Conservation (phyloP, 2,329 filamentous ascomycete genomes). For the Coniella lustricola region DNA sequence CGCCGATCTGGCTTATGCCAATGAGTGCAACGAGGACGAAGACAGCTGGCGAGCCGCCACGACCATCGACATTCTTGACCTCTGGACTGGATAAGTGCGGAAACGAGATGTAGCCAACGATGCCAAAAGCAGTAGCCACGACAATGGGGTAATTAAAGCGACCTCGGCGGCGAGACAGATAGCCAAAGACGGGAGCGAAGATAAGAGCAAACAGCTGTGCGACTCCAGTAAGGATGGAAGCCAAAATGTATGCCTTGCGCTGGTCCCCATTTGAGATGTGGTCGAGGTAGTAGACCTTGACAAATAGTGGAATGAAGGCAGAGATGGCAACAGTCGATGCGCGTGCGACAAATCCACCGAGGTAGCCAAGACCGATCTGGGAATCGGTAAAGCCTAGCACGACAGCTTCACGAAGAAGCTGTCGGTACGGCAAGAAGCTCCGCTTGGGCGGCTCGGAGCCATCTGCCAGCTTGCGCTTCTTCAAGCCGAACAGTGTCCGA, state of each 20-base stretch:
- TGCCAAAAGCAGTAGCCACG: slow-evolving; percentile 62
- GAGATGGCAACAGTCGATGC: slow-evolving; percentile 94
- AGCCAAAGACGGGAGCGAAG: slow-evolving; percentile 81
- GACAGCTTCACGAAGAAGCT: slow-evolving; percentile 56
- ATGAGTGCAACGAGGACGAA: slow-evolving; percentile 74
- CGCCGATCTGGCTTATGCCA: slow-evolving; percentile 89
- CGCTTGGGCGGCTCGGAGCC: slow-evolving; percentile 3
- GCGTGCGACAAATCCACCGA: slow-evolving; percentile 90
- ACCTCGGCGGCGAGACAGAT: slow-evolving; percentile 62
- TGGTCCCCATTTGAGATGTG: slow-evolving; percentile 65
- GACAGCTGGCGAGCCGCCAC: slow-evolving; percentile 60
- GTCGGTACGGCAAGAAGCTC: slow-evolving; percentile 47
- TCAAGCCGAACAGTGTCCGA: slow-evolving; percentile 45
- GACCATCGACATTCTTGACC: slow-evolving; percentile 53
- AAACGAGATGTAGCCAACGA: slow-evolving; percentile 71
- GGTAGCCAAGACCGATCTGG: slow-evolving; percentile 77
- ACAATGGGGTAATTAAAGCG: slow-evolving; percentile 69
- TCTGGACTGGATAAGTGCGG: slow-evolving; percentile 73
- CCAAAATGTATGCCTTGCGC: slow-evolving; percentile 76
- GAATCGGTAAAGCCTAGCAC: slow-evolving; percentile 66
- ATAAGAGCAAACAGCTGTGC: slow-evolving; percentile 82
- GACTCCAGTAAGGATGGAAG: slow-evolving; percentile 79
- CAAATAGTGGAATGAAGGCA: slow-evolving; percentile 85
- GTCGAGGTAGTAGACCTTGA: slow-evolving; percentile 85
- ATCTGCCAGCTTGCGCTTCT: slow-evolving; percentile 19